Conservation (phyloP, 2,329 filamentous ascomycete genomes). For the Alternaria ethzedia region DNA sequence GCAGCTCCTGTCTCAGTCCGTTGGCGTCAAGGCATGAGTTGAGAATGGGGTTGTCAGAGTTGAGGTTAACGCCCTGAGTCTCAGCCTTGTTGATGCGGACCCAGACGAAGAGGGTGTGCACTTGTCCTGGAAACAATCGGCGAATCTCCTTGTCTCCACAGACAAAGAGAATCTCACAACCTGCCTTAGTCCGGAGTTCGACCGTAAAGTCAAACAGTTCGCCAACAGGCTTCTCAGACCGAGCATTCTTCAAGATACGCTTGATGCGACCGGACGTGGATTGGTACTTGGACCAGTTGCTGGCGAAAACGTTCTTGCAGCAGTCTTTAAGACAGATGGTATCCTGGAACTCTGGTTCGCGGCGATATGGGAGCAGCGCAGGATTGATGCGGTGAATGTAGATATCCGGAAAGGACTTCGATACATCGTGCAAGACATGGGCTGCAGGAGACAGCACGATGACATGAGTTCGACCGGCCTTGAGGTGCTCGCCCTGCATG, state of each 20-base stretch:
- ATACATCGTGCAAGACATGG: slow-evolving; percentile 30
- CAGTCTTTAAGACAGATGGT: slow-evolving; percentile 25
- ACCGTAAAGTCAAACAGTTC: slow-evolving; percentile 28
- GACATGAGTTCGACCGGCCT: slow-evolving; percentile 30
- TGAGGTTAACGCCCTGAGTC: slow-evolving; percentile 19
- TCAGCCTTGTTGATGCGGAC: slow-evolving; percentile 27
- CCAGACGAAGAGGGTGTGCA: slow-evolving; percentile 30
- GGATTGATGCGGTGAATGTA: slow-evolving; percentile 39
- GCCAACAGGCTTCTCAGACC: slow-evolving; percentile 28
- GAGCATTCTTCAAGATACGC: slow-evolving; percentile 35
- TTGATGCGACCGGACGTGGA: slow-evolving; percentile 28
- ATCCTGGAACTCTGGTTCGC: slow-evolving; percentile 15
- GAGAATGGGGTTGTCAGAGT: slow-evolving; percentile 29
- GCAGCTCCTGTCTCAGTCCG: slow-evolving; percentile 29
- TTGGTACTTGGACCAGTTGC: slow-evolving; percentile 35
- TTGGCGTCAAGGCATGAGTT: slow-evolving; percentile 28
- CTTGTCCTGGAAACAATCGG: slow-evolving; percentile 33
- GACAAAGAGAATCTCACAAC: slow-evolving; percentile 32
- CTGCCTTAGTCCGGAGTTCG: slow-evolving; percentile 28
- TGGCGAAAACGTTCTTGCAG: slow-evolving; percentile 34
- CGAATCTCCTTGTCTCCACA: slow-evolving; percentile 24
- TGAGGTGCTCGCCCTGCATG: slow-evolving; percentile 19
- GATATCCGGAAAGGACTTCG: slow-evolving; percentile 24
- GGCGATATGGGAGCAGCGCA: slow-evolving; percentile 29
- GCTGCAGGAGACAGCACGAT: slow-evolving; percentile 35